Evolutionary conservation across 2,329 filamentous ascomycete species (phyloP), one percentile per base, ranked within the genome.

Genomic region (Amylocarpus encephaloides): DNA sequence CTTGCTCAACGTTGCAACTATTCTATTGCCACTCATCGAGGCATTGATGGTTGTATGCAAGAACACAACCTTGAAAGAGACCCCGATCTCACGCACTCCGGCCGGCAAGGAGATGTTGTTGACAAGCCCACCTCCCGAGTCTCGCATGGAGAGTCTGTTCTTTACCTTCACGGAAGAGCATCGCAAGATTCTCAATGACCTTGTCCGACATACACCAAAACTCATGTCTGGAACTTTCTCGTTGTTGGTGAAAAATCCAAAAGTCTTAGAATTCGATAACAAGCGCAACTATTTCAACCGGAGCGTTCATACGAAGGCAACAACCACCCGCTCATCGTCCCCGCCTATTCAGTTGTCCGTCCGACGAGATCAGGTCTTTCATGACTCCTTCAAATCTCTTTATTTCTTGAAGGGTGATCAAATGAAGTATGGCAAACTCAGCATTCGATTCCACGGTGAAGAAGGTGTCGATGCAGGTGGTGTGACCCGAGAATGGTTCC

Each of bases 11-110:
- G 91, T 98, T 50, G 94, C 93, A 29, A 97, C 92, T 0, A 97
- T 97, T 56, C 77, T 98, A 22, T 75, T 97, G 33, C 93, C 93
- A 29, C 74, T 98, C 29, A 96, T 98, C 54, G 93, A 98, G 69
- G 89, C 91, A 5, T 75, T 98, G 54, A 98, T 98, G 93, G 93
- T 98, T 47, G 91, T 98, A 26, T 98, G 94, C 78, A 98, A 97
- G 75, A 97, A 97, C 68, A 95, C 90, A 7, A 86, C 89, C 1
- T 70, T 42, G 67, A 77, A 57, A 67, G 64, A 62, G 32, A 43
- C 55, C 22, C 55, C 61, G 5, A 46, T 59, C 7, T 47, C 52
- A 35, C 55, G 59, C 12, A 52, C 60, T 11, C 66, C 77, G 66
- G 50, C 69, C 34, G 71, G 68, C 55, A 86, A 86, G 64, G 87